Percentiles rank a stretch among this genome's conserved stretches.
phyloP scores from a whole-genome alignment of 2,329 filamentous ascomycete genomes.

The Fusarium sp. region DNA sequence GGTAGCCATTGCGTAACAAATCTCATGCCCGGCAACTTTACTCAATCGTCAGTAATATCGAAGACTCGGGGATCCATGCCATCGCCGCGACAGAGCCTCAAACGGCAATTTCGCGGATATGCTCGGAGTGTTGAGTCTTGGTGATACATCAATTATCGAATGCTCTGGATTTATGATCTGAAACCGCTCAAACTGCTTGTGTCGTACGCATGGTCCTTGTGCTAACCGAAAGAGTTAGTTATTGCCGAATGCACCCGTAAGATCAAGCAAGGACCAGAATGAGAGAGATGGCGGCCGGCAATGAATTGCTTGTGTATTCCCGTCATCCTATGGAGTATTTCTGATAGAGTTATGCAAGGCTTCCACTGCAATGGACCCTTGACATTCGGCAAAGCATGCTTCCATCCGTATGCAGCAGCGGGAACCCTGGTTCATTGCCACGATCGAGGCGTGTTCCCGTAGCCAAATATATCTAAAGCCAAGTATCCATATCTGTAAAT shows the following conservation, averaged over 20 bases:
- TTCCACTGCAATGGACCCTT: constrained; percentile 9
- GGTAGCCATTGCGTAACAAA: constrained; percentile 8
- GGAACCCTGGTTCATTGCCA: constrained; percentile 12
- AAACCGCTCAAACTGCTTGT: constrained; percentile 10
- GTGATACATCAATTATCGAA: not conserved
- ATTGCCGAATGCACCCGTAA: constrained; percentile 4
- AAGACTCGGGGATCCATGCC: not conserved
- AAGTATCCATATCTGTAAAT: too few species aligned
- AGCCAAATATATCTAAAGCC: not conserved
- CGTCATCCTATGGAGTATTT: not conserved
- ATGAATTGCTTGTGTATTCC: constrained; percentile 8
- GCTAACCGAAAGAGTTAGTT: constrained; percentile 14
- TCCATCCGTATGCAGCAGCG: constrained; percentile 18
- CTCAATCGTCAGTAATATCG: constrained; percentile 4
- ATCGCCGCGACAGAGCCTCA: not conserved
- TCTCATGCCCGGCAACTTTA: constrained; percentile 1
- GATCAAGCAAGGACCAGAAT: constrained; percentile 10
- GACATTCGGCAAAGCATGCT: constrained; percentile 16
- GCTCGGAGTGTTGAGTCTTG: constrained; percentile 9
- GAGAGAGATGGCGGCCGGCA: not conserved
- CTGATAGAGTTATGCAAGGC: constrained; percentile 7
- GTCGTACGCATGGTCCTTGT: constrained; percentile 3
- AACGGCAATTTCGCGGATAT: constrained; percentile 10
- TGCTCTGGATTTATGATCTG: not conserved
- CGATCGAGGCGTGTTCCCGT: not conserved